Evolutionary conservation across 805 yeast species (phyloP).

Genomic region (Metschnikowia anglica): DNA sequence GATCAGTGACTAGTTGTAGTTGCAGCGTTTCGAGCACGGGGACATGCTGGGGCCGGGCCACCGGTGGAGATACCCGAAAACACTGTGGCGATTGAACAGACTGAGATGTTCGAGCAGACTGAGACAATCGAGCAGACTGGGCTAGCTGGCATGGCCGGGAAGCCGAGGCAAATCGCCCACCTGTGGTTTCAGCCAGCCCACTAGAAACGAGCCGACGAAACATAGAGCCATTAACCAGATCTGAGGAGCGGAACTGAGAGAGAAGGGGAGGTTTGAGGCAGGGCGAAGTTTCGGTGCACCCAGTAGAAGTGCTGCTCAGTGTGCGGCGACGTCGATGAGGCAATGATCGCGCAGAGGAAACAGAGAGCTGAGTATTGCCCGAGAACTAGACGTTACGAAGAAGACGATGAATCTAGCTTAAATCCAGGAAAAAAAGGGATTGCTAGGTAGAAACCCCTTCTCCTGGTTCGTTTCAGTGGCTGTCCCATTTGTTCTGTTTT

Average conservation of each 20-base stretch:
- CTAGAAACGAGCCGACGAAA: neutral
- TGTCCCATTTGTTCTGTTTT: no score
- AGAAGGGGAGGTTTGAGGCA: no score
- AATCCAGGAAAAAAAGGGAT: no score
- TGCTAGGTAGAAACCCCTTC: no score
- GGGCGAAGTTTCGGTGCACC: neutral
- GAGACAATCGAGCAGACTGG: neutral
- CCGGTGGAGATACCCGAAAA: neutral
- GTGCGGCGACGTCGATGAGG: no score
- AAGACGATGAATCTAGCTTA: no score
- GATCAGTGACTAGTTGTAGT: slow-evolving; percentile 4
- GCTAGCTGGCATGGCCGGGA: neutral
- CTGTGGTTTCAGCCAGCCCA: neutral
- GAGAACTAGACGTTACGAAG: no score
- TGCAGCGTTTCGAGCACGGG: slow-evolving; percentile 12
- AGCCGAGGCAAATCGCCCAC: neutral
- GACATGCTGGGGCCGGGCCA: neutral
- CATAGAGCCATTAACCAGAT: neutral
- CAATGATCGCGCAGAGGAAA: no score
- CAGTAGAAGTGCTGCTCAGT: no score
- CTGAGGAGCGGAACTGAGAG: neutral
- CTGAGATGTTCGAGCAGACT: no score
- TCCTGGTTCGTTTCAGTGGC: no score
- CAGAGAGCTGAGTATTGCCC: no score
- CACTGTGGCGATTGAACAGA: neutral